A percentile compares a stretch with the other conserved stretches of the same genome.
These are phyloP conservation scores for Acanthochlamys bracteata DNA, from an alignment of 106 monocot species.

Conservation along the genomic window DNA sequence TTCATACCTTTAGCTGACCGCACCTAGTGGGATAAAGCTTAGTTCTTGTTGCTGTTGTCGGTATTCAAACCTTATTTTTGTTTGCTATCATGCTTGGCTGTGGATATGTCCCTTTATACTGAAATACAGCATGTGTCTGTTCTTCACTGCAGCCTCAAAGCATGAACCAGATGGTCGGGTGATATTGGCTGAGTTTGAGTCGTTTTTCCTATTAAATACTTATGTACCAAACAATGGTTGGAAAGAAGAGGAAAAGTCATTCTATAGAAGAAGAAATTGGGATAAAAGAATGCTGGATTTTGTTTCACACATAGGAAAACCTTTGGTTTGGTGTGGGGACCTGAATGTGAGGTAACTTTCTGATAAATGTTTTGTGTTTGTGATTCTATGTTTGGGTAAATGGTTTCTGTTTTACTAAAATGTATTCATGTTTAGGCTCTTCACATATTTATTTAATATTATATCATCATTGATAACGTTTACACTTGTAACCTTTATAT, in stretches of 20 bases:
- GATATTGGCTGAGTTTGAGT: slow-evolving; percentile 96
- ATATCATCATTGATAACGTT: too few relatives aligned
- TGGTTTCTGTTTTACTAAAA: neutral
- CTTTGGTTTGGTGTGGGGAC: slow-evolving; percentile 95
- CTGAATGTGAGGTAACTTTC: slow-evolving; percentile 86
- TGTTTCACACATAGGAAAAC: slow-evolving; percentile 64
- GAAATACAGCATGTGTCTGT: slow-evolving; percentile 3
- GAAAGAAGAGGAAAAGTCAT: slow-evolving; percentile 97
- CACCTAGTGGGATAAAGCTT: too few relatives aligned
- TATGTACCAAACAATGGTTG: slow-evolving; percentile 97
- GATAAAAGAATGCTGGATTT: slow-evolving; percentile 94
- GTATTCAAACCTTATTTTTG: too few relatives aligned
- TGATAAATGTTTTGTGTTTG: neutral
- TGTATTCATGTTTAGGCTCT: too few relatives aligned
- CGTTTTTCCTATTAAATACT: slow-evolving; percentile 69
- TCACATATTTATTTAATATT: too few relatives aligned
- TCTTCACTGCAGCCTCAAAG: slow-evolving; percentile 56
- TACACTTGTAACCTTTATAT: too few relatives aligned
- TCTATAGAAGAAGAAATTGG: slow-evolving; percentile 91
- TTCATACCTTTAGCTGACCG: too few relatives aligned
- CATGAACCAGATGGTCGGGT: slow-evolving; percentile 95
- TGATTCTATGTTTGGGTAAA: too few relatives aligned
- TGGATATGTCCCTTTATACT: too few relatives aligned
- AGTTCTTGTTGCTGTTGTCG: too few relatives aligned
- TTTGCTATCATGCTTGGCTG: too few relatives aligned